Evolutionary conservation across 2,329 filamentous ascomycete species (phyloP), one percentile per base, ranked within the genome.

Genomic region (Passalora sequoiae): DNA sequence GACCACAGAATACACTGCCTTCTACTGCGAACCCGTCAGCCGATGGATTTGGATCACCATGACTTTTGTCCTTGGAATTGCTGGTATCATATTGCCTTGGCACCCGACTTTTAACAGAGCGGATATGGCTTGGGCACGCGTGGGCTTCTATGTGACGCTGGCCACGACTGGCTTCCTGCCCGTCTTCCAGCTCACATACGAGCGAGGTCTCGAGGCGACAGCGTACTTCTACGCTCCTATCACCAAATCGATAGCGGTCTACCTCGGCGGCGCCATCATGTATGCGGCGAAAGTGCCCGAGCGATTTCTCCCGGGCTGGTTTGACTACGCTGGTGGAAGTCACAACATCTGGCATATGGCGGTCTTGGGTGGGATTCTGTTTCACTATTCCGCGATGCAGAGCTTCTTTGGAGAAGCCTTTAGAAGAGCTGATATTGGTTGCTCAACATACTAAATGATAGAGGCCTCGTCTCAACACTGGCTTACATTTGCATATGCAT

Each of bases 311-410:
- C 92, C 92, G 0, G 92, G 92, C 38, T 80, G 84, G 63, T 98
- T 98, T 58, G 92, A 98, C 67, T 97, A 97, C 63, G 76, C 94
- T 29, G 92, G 92, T 28, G 89, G 88, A 33, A 94, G 87, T 65
- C 92, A 98, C 69, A 98, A 98, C 66, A 81, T 98, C 46, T 98
- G 92, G 92, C 92, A 98, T 66, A 69, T 94, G 24, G 92, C 92
- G 6, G 92, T 98, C 8, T 72, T 98, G 20, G 88, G 89, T 12
- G 92, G 92, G 8, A 98, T 98, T 45, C 67, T 97, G n/a, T 97
- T 95, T 65, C 92, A 98, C 66, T 98, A 97, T 68, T 76, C 78
- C 16, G 92, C 92, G 13, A 96, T 98, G 91, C 86, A 96, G 66
- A 79, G 89, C 43, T 92, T 98, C 66, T 98, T 98, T 61, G 76